phyloP scores from a whole-genome alignment of 768 basidiomycete genomes.

The Russula dissimulans region DNA sequence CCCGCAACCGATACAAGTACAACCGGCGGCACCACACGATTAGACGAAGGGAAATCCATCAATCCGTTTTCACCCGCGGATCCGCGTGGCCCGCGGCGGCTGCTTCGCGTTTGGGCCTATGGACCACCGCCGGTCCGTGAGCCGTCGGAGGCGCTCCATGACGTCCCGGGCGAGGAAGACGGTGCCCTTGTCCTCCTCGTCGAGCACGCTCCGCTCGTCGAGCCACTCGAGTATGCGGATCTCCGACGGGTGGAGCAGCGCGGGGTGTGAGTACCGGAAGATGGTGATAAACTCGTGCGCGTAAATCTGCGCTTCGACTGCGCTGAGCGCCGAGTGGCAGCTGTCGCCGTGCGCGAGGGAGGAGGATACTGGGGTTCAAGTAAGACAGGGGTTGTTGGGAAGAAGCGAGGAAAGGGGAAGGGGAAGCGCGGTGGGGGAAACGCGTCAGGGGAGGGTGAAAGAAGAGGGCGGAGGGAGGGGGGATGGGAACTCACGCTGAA shows the following conservation, averaged over 20 bases:
- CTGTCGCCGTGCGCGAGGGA: slow-evolving; percentile 10
- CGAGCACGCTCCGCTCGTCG: slow-evolving; percentile 24
- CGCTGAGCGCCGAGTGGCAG: slow-evolving; percentile 25
- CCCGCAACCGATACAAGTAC: slow-evolving; percentile 3
- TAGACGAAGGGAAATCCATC: neutral
- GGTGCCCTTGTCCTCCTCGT: slow-evolving; percentile 29
- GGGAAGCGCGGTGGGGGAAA: neutral
- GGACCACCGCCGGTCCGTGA: slow-evolving; percentile 20
- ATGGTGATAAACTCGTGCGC: slow-evolving; percentile 33
- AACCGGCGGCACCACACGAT: neutral
- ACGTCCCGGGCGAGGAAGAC: slow-evolving; percentile 30
- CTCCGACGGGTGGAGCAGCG: slow-evolving; percentile 29
- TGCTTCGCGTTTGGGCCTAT: neutral
- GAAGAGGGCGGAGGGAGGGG: neutral
- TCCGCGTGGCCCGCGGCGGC: neutral
- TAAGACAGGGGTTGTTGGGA: neutral
- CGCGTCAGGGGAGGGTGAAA: neutral
- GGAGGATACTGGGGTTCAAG: slow-evolving; percentile 1
- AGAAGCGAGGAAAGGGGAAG: no score
- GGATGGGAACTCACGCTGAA: slow-evolving; percentile 17
- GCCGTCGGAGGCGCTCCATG: slow-evolving; percentile 27
- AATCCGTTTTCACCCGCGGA: slow-evolving; percentile 1
- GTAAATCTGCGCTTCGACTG: slow-evolving; percentile 28
- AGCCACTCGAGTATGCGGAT: slow-evolving; percentile 29
- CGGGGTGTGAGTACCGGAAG: slow-evolving; percentile 31